Percentiles rank a stretch among this genome's conserved stretches.
phyloP scores from a whole-genome alignment of 164 flowering plant genomes.

The Sextonia rubra region DNA sequence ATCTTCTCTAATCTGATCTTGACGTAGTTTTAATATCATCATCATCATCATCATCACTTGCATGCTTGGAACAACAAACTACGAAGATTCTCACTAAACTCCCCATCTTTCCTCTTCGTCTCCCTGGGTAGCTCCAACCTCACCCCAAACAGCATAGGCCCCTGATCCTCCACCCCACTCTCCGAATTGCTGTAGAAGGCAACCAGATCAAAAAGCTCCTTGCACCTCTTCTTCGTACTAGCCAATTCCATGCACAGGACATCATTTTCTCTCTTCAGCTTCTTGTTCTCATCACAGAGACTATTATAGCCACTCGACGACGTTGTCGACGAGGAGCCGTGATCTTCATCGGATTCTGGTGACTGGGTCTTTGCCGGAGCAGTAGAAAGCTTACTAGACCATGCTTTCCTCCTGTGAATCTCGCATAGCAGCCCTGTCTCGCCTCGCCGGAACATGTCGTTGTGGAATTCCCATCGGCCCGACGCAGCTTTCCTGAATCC shows the following conservation, averaged over 20 bases:
- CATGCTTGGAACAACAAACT: conserved; percentile 43
- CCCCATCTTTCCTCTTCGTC: conserved; percentile 32
- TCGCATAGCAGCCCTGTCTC: conserved; percentile 39
- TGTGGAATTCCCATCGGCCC: conserved; percentile 80
- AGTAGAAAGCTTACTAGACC: conserved; percentile 32
- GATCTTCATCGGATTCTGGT: conserved; percentile 41
- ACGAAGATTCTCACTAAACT: conserved; percentile 22
- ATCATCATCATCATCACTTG: background rate
- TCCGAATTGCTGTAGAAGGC: conserved; percentile 20
- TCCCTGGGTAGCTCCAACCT: conserved; percentile 40
- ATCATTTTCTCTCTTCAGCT: conserved; percentile 58
- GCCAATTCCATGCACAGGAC: conserved; percentile 44
- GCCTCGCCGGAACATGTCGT: conserved; percentile 60
- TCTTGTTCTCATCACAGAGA: conserved; percentile 58
- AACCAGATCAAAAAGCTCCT: conserved; percentile 60
- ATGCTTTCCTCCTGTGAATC: conserved; percentile 68
- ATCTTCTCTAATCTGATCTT: too few species aligned
- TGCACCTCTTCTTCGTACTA: conserved; percentile 53
- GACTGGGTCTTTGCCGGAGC: conserved; percentile 6
- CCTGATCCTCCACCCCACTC: conserved; percentile 19
- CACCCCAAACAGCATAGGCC: conserved; percentile 72
- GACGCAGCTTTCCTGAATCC: conserved; percentile 69
- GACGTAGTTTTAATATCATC: too few species aligned
- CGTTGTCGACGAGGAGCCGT: conserved; percentile 51
- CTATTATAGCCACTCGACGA: conserved; percentile 36